These are phyloP conservation scores for Penicillium sp. DNA, from an alignment of 2,329 filamentous ascomycete genomes.

Conservation along the genomic window DNA sequence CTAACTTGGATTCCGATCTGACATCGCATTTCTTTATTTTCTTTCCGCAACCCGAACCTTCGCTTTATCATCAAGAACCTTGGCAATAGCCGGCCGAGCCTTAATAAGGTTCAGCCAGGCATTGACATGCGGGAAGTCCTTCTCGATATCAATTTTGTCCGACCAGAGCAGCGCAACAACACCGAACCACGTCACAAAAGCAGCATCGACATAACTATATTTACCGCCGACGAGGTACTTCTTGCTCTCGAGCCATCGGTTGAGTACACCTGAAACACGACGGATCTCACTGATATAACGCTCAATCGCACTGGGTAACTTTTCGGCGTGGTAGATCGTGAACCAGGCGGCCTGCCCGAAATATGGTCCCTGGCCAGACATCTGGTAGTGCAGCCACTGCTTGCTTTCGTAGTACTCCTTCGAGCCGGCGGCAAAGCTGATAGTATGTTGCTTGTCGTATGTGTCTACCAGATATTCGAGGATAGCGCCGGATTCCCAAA, in stretches of 20 bases:
- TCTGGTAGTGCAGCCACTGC: constrained; percentile 50
- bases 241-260: no score
- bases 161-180: no score
- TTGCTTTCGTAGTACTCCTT: constrained; percentile 40
- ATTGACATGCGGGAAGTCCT: no score
- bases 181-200: no score
- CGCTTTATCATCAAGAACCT: no score
- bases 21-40: background rate
- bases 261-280: constrained; percentile 47
- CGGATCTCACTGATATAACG: constrained; percentile 49
- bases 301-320: constrained; percentile 43
- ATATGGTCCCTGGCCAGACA: constrained; percentile 50
- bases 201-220: no score
- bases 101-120: no score
- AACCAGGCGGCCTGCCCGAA: constrained; percentile 52
- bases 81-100: no score
- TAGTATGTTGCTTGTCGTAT: constrained; percentile 43
- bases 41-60: no score
- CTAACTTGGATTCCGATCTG: background rate
- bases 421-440: constrained; percentile 36
- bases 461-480: constrained; percentile 47
- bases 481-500: constrained; percentile 49
- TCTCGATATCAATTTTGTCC: no score
- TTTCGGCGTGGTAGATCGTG: constrained; percentile 42
- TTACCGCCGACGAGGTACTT: no score